Base-by-base conservation (phyloP, 352 stramenopile genomes). In the Pythium aphanidermatum region DNA sequence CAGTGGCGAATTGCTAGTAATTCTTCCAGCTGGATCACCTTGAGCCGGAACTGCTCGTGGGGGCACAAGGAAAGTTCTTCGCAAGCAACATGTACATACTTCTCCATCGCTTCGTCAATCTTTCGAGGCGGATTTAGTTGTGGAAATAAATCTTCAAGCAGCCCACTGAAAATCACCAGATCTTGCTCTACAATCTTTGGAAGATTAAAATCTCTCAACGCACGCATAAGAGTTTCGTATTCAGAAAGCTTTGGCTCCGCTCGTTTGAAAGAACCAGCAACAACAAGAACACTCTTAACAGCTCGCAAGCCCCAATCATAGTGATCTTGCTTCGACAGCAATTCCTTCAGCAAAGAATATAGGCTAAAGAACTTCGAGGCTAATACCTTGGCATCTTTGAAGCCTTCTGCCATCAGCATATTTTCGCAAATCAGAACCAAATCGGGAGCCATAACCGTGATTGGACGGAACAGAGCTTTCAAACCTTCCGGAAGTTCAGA, bases 341-440 rank as follows among this genome's bases (percentile, higher is more conserved):
- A 66, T 51, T 97, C 89, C 30, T 86, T 74, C 10, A 97, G 67
- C 21, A 98, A 66, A 26, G 86, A 95, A 55, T 98, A 98, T 5
- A 98, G 60, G 35, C 86, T 94, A 49, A 95, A 97, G 36, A 98
- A 97, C 59, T 98, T 98, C 32, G 84, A 89, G 4, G 93, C 92
- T 4, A 98, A 68, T 12, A 86, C 39, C 53, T 97, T 97, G 7
- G 91, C 89, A 33, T 96, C 74, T 47, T 86, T 78, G 57, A 98
- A 98, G 2, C 94, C 94, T 55, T 97, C 86, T 12, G 89, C 91
- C 92, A 98, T 98, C 13, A 98, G 74, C 88, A 98, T 98, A 50
- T 98, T 98, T 66, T 98, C 94, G 47, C 88, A 98, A 36, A 98
- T 98, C 13, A 98, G 69, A 9, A 97, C 84, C n/a, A 98, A 67